Evolutionary conservation across 2,329 filamentous ascomycete genomes (phyloP).

Genomic region (Amesomyces nigricolor): DNA sequence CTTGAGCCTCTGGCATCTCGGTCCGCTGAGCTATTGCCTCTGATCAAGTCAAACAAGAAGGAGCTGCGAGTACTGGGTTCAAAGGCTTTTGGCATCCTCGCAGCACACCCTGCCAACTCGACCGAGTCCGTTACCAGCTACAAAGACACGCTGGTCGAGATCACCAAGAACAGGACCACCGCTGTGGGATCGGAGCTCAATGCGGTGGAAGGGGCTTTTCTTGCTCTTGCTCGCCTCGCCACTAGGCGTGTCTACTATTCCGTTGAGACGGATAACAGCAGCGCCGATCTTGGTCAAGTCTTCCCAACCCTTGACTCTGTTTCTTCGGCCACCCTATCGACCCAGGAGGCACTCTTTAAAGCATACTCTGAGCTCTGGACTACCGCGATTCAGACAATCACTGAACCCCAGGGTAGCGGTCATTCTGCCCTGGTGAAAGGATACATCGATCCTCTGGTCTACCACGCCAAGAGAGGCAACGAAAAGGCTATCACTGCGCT

Average conservation of each 20-base stretch:
- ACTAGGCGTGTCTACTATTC: slow-evolving; percentile 43
- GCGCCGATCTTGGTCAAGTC: slow-evolving; percentile 1
- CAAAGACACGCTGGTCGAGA: slow-evolving; percentile 42
- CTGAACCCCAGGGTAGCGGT: slow-evolving; percentile 22
- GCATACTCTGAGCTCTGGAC: slow-evolving; percentile 41
- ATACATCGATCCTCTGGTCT: slow-evolving; percentile 57
- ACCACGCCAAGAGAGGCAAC: slow-evolving; percentile 70
- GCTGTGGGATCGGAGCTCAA: slow-evolving; percentile 40
- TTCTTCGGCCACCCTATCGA: slow-evolving; percentile 27
- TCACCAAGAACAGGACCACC: slow-evolving; percentile 47
- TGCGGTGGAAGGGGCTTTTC: slow-evolving; percentile 42
- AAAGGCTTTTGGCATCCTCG: slow-evolving; percentile 69
- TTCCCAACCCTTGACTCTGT: slow-evolving; percentile 26
- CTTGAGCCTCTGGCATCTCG: slow-evolving; percentile 46
- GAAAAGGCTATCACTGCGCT: slow-evolving; percentile 77
- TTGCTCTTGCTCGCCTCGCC: slow-evolving; percentile 41
- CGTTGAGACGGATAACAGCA: background rate
- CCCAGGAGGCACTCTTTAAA: slow-evolving; percentile 42
- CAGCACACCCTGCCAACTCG: slow-evolving; percentile 54
- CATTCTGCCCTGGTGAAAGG: slow-evolving; percentile 31
- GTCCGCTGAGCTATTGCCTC: slow-evolving; percentile 48
- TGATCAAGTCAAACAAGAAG: slow-evolving; percentile 66
- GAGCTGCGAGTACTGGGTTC: slow-evolving; percentile 62
- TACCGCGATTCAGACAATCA: slow-evolving; percentile 33
- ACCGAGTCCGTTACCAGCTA: slow-evolving; percentile 37